Conservation (phyloP, 2,329 filamentous ascomycete species). For the Pleoardoris graminearum region DNA sequence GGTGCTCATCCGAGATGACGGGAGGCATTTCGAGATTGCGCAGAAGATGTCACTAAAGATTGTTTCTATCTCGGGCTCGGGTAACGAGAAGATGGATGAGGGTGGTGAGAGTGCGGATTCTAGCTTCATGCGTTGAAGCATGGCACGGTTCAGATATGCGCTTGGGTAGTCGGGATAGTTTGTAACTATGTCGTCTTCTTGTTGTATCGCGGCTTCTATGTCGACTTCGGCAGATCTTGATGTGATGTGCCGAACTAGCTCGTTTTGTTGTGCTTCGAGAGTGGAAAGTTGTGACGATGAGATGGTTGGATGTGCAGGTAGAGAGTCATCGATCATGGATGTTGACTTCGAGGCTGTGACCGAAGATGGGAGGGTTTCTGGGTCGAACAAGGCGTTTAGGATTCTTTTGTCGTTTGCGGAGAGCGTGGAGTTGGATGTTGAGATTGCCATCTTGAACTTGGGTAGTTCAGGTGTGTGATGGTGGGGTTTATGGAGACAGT, state of each 20-base stretch:
- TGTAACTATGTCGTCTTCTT: conserved; percentile 60
- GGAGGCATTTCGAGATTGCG: conserved; percentile 55
- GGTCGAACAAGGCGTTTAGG: conserved; percentile 46
- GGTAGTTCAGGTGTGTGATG: neutral
- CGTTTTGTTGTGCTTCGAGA: conserved; percentile 49
- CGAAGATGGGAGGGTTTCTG: conserved; percentile 45
- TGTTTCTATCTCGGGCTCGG: conserved; percentile 14
- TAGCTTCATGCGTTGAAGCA: conserved; percentile 64
- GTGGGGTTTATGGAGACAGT: no score
- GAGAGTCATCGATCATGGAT: conserved; percentile 49
- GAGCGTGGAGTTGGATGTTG: conserved; percentile 52
- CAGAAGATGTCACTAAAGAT: conserved; percentile 43
- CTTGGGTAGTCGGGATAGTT: conserved; percentile 69
- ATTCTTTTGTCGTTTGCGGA: conserved; percentile 44
- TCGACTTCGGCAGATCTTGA: conserved; percentile 15
- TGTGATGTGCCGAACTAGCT: conserved; percentile 47
- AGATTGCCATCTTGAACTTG: conserved; percentile 24
- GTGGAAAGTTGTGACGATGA: conserved; percentile 39
- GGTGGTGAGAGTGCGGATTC: conserved; percentile 20
- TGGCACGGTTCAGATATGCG: conserved; percentile 74
- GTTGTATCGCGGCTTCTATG: conserved; percentile 27
- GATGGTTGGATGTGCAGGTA: conserved; percentile 49
- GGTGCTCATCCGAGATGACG: conserved; percentile 45
- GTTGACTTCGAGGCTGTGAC: conserved; percentile 54
- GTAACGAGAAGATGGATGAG: conserved; percentile 20